Evolutionary conservation across 1,284 basidiomycete species (phyloP), one percentile per base, ranked within the genome.

Genomic region (Apiotrichum siamense): DNA sequence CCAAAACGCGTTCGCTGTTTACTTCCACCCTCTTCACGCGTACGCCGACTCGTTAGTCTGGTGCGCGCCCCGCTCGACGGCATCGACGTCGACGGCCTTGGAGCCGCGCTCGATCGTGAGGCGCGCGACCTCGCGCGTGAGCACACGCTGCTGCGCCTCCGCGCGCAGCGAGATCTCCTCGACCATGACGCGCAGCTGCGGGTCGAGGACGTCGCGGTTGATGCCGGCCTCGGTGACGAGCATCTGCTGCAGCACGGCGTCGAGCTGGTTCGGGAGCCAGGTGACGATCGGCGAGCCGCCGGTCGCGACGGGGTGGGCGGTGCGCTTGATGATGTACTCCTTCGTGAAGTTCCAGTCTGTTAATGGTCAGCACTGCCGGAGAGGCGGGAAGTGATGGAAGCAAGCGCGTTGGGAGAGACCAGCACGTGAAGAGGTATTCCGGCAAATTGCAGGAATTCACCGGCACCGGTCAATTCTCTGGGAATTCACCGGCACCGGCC

Each of bases 231-330:
- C 41, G 11, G 55, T 57, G 15, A 29, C 46, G 18, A 50, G 20
- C 48, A 57, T 54, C 29, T 42, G 32, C 32, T 45, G 32, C 23
- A 57, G 46, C 4, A 57, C 55, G 7, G 55, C 45, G 35, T 51
- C 49, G 21, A 57, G 55, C 52, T 57, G 55, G 55, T 57, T 57
- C 21, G 55, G 55, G 9, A 57, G 46, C 55, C 55, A 57, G 33
- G 55, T 54, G 4, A 54, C 46, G 40, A 57, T 57, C 0, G 55
- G 55, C 20, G 45, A 48, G 35, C 55, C 52, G 7, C 51, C 55
- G 7, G 55, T 57, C 11, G 55, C 55, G 3, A 57, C 55, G 33
- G 55, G 55, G 49, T 57, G 55, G 43, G 44, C 45, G 1, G 55
- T 54, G 20, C 25, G 25, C 17, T 45, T 49, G 18, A 57, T 13